These are phyloP conservation scores for Pestalotiopsis sp. DNA, from an alignment of 2,329 filamentous ascomycete genomes.

Conservation along the genomic window DNA sequence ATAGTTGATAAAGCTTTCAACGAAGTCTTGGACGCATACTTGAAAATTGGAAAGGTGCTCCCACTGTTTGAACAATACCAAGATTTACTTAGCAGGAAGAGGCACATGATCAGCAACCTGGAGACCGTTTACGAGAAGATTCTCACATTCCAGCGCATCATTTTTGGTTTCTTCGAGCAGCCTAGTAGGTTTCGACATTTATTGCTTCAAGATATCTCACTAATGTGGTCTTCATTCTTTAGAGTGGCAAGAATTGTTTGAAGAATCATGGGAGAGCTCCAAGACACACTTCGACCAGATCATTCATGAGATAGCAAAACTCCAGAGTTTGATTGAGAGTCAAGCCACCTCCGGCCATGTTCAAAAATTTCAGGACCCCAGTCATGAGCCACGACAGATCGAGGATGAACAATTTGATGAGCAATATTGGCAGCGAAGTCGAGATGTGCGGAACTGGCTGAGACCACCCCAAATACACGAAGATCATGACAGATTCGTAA, in stretches of 20 bases:
- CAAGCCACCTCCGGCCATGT: conserved; percentile 22
- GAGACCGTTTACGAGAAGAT: conserved; percentile 21
- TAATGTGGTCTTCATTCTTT: background rate
- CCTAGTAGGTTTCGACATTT: conserved; percentile 16
- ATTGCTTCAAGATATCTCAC: background rate
- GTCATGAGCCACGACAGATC: background rate
- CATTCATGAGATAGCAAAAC: conserved; percentile 20
- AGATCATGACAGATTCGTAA: background rate
- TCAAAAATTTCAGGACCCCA: conserved; percentile 13
- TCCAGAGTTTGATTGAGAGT: conserved; percentile 22
- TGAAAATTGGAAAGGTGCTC: conserved; percentile 24
- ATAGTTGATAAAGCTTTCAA: conserved; percentile 12
- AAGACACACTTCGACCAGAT: conserved; percentile 20
- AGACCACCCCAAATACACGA: background rate
- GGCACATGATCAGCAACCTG: conserved; percentile 19
- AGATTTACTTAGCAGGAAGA: conserved; percentile 18
- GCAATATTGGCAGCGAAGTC: background rate
- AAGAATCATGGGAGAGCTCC: conserved; percentile 26
- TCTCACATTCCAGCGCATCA: conserved; percentile 21
- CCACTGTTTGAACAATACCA: conserved; percentile 22
- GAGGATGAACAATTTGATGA: background rate
- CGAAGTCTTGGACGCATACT: conserved; percentile 22
- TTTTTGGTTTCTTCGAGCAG: conserved; percentile 21
- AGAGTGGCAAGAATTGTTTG: conserved; percentile 31
- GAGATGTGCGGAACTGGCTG: background rate